phyloP scores from a whole-genome alignment of 1,139 yeast species.

The Yamadazyma pseudoaaseri region DNA sequence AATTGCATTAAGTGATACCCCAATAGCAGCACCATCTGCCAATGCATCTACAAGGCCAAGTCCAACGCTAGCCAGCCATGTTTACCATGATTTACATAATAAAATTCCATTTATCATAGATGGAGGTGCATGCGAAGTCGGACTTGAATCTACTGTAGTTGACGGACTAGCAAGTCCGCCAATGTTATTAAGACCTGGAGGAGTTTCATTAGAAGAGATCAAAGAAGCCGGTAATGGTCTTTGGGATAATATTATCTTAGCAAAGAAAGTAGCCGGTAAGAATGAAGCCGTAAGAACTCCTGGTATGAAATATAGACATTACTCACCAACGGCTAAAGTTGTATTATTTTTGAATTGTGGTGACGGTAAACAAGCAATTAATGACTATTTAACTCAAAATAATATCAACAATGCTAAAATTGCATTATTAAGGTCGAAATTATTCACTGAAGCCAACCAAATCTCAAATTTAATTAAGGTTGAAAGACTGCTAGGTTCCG shows the following conservation, averaged over 20 bases:
- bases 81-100: slow-evolving; percentile 72
- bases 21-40: slow-evolving; percentile 97
- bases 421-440: slow-evolving; percentile 48
- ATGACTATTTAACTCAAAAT: slow-evolving; percentile 23
- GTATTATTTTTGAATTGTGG: slow-evolving; percentile 58
- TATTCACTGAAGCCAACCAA: slow-evolving; percentile 27
- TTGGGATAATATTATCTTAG: slow-evolving; percentile 67
- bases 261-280: slow-evolving; percentile 62
- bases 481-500: slow-evolving; percentile 52
- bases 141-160: slow-evolving; percentile 90
- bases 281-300: slow-evolving; percentile 85
- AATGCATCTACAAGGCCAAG: slow-evolving; percentile 95
- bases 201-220: slow-evolving; percentile 79
- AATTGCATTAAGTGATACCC: slow-evolving; percentile 81
- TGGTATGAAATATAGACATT: slow-evolving; percentile 96
- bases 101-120: slow-evolving; percentile 84
- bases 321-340: slow-evolving; percentile 87
- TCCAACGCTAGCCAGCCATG: slow-evolving; percentile 87
- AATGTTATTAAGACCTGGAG: slow-evolving; percentile 89
- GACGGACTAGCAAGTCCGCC: slow-evolving; percentile 89
- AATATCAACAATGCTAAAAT: slow-evolving; percentile 23
- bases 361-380: slow-evolving; percentile 37
- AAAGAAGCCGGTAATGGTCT: slow-evolving; percentile 54
- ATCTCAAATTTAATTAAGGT: slow-evolving; percentile 24
- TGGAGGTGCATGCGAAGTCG: slow-evolving; percentile 89